phyloP scores from a whole-genome alignment of 257 asterid genomes.

The Pogostemon cablin region DNA sequence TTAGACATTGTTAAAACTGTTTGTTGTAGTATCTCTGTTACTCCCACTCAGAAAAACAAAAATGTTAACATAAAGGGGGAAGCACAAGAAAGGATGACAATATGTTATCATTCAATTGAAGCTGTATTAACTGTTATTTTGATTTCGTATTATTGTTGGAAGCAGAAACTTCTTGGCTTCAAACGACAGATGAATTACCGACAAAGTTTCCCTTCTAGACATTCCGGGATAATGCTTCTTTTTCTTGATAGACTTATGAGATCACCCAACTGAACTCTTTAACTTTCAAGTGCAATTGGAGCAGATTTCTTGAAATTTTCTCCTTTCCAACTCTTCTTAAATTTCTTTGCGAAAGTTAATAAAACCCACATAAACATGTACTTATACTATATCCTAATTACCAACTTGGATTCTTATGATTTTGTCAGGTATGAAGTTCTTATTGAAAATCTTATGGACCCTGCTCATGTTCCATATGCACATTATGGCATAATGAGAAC shows the following conservation, averaged over 20 bases:
- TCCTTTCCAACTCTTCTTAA: not conserved
- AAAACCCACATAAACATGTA: not conserved
- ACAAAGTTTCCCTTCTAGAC: not conserved
- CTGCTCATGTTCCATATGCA: constrained; percentile 93
- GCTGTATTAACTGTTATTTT: not conserved
- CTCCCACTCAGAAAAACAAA: not conserved
- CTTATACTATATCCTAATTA: not conserved
- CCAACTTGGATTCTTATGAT: not conserved
- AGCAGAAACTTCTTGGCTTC: not conserved
- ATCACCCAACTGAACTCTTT: too few species aligned
- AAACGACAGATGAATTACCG: not conserved
- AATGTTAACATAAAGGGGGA: not conserved
- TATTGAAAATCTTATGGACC: constrained; percentile 93
- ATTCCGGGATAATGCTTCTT: not conserved
- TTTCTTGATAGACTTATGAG: not conserved
- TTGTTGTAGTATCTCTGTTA: not conserved
- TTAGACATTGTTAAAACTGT: not conserved
- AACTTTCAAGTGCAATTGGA: not conserved
- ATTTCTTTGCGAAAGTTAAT: not conserved
- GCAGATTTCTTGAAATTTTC: not conserved
- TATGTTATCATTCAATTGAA: not conserved
- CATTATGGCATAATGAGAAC: constrained; percentile 77
- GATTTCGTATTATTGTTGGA: not conserved
- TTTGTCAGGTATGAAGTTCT: constrained; percentile 78
- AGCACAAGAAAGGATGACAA: not conserved